phyloP scores from a whole-genome alignment of 306 rosid genomes.

The Aeschynomene evenia region DNA sequence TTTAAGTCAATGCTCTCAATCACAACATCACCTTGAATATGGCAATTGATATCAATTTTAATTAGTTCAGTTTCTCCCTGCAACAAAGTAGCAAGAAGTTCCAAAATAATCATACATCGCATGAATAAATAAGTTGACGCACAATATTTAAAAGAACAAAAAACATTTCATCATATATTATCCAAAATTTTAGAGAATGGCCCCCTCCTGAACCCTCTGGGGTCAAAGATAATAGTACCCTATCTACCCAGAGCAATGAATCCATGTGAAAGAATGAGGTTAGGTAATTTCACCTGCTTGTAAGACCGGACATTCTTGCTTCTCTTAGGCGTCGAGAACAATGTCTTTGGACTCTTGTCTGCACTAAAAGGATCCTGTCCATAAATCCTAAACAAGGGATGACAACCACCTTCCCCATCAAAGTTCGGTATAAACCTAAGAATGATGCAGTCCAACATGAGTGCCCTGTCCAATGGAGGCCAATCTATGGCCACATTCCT shows the following conservation, averaged over 20 bases:
- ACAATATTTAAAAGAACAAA: neutral
- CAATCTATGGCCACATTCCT: slow-evolving; percentile 85
- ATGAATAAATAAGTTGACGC: slow-evolving; percentile 12
- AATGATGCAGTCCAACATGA: slow-evolving; percentile 82
- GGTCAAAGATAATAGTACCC: neutral
- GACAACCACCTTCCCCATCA: slow-evolving; percentile 71
- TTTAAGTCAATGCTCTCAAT: slow-evolving; percentile 71
- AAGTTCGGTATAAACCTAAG: slow-evolving; percentile 74
- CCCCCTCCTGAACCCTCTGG: slow-evolving; percentile 15
- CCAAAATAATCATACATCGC: slow-evolving; percentile 17
- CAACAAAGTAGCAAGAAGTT: slow-evolving; percentile 34
- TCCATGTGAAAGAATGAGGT: slow-evolving; percentile 17
- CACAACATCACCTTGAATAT: slow-evolving; percentile 92
- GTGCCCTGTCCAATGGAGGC: slow-evolving; percentile 93
- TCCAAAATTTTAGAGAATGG: neutral
- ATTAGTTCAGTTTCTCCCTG: slow-evolving; percentile 86
- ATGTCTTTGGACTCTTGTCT: slow-evolving; percentile 58
- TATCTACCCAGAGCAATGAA: neutral
- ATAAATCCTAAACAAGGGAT: slow-evolving; percentile 77
- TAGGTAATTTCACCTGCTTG: slow-evolving; percentile 65
- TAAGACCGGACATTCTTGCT: slow-evolving; percentile 54
- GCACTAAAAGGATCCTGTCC: slow-evolving; percentile 75
- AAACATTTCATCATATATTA: neutral
- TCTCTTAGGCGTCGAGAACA: slow-evolving; percentile 70
- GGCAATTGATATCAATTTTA: slow-evolving; percentile 84